Evolutionary conservation across 306 rosid species (phyloP).

Genomic region (Malus fusca): DNA sequence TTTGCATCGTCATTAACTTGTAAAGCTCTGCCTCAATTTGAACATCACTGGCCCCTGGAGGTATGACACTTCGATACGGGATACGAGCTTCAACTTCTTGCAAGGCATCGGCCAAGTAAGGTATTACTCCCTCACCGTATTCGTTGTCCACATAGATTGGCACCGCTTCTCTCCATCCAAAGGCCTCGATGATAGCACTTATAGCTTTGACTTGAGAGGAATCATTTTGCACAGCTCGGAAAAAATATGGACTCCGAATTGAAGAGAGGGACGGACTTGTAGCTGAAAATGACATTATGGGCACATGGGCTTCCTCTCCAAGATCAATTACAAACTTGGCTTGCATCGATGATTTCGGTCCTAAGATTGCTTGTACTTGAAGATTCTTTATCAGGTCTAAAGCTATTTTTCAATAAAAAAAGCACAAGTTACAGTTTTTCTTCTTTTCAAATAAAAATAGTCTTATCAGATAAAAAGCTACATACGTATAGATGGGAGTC

Average conservation of each 20-base stretch:
- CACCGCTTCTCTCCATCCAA: conserved; percentile 22
- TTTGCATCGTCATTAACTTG: conserved; percentile 23
- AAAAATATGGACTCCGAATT: conserved; percentile 11
- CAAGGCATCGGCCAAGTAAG: conserved; percentile 17
- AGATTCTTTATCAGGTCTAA: conserved; percentile 38
- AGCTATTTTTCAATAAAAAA: conserved; percentile 17
- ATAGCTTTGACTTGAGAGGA: conserved; percentile 23
- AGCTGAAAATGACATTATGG: conserved; percentile 30
- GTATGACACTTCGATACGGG: conserved; percentile 11
- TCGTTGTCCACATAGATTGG: conserved; percentile 11
- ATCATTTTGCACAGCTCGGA: conserved; percentile 6
- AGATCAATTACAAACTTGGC: conserved; percentile 19
- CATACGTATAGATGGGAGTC: too few relatives aligned
- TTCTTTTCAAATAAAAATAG: too few relatives aligned
- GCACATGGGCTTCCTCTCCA: conserved; percentile 27
- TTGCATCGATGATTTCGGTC: conserved; percentile 22
- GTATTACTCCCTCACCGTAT: conserved; percentile 6
- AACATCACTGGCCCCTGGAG: conserved; percentile 3
- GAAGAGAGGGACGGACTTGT: conserved; percentile 24
- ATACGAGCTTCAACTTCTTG: conserved; percentile 5
- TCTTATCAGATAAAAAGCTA: too few relatives aligned
- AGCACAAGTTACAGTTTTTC: neutral
- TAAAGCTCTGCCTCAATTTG: conserved; percentile 12
- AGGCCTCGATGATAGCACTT: conserved; percentile 10
- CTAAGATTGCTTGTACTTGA: conserved; percentile 37